Evolutionary conservation across 768 basidiomycete genomes (phyloP), one percentile per base, ranked within the genome.

Genomic region (Mycena epipterygia): DNA sequence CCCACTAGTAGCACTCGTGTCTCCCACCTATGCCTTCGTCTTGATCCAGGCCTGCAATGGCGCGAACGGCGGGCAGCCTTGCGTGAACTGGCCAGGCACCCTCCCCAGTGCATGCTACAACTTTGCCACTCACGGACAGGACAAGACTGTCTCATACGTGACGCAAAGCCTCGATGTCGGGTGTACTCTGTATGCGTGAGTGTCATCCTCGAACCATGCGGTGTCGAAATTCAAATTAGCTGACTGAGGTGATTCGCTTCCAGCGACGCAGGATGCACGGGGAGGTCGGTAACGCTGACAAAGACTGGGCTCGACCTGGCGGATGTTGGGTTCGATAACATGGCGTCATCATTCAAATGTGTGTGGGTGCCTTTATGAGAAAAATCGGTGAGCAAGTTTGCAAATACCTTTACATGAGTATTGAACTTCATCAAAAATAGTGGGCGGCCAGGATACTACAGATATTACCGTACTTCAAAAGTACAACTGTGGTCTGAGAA

Each of bases 341-440:
- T 23, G 46, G 46, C n/a, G 46, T 48, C n/a, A n/a, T 48, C 46
- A n/a, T 48, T 48, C 23, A 48, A 23, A n/a, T 48, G 46, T 23
- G 46, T 48, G 35, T 37, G 35, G 35, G 35, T 37, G 35, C 35
- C 46, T 23, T 8, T n/a, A 48, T 23, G n/a, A 23, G 16, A 48
- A 48, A 48, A n/a, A 48, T 48, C 46, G n/a, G 46, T 48, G 46
- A 48, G 46, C 46, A 48, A 48, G 46, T 23, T 48, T 48, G 46
- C n/a, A 37, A 48, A 48, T 48, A 23, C n/a, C n/a, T 48, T 48
- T 19, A 48, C 35, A 48, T 48, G 46, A 48, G 46, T 23, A 48
- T 48, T 48, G 46, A 23, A 48, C 46, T 48, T 49, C 35, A 37
- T 37, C 35, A 37, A 37, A 37, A 37, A 37, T 37, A 14, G 35